A percentile compares a stretch with the other conserved stretches of the same genome.
Evolutionary conservation across 1,284 basidiomycete genomes (phyloP).

Genomic region (Sutorius eximius): DNA sequence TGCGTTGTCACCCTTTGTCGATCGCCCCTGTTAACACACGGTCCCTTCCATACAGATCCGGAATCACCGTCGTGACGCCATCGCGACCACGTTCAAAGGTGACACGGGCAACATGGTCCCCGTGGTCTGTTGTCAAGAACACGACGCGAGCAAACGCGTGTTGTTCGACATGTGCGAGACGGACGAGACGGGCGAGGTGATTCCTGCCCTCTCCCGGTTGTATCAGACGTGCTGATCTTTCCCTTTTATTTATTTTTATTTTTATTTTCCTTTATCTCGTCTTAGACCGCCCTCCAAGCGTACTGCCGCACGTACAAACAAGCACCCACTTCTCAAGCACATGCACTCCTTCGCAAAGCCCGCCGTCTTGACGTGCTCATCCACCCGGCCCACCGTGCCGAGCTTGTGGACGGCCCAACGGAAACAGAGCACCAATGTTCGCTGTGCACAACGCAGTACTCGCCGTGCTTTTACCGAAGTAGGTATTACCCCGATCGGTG

Average conservation of each 20-base stretch:
- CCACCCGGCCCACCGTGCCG: conserved; percentile 15
- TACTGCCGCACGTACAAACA: conserved; percentile 85
- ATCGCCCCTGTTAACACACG: not conserved
- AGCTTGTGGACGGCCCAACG: conserved; percentile 9
- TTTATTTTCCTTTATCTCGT: not conserved
- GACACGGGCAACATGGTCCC: conserved; percentile 82
- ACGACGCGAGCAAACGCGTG: conserved; percentile 64
- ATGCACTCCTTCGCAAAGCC: conserved; percentile 84
- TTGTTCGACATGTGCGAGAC: conserved; percentile 83
- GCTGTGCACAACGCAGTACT: conserved; percentile 39
- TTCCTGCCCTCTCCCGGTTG: not conserved
- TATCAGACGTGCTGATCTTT: conserved; percentile 6
- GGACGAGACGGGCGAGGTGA: conserved; percentile 78
- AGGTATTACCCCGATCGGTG: conserved; percentile 32
- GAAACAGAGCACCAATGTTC: conserved; percentile 32
- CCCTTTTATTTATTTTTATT: not conserved
- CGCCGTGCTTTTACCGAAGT: conserved; percentile 41
- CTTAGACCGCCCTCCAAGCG: conserved; percentile 81
- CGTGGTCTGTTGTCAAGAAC: conserved; percentile 80
- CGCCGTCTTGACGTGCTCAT: conserved; percentile 74
- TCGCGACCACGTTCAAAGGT: conserved; percentile 82
- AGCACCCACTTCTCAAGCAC: conserved; percentile 65
- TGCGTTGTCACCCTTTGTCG: conserved; percentile 38
- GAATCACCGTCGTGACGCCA: conserved; percentile 63
- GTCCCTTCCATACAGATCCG: conserved; percentile 59